Conservation (phyloP, 108 stramenopile species). For the Nitzschia palea region DNA sequence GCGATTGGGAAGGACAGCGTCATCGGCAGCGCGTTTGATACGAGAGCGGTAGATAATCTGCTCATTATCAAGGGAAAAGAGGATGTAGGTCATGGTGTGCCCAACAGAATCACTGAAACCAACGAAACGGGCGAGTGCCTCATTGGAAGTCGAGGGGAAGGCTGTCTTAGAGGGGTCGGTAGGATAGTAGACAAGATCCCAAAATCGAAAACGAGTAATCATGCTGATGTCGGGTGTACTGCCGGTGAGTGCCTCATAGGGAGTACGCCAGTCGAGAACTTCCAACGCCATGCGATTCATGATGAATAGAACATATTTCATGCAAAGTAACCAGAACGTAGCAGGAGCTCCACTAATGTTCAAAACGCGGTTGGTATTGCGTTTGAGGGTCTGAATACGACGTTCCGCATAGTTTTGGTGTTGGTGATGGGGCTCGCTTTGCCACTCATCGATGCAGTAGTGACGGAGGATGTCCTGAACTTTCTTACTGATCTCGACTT, state of each 20-base stretch:
- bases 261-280: slow-evolving; percentile 13
- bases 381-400: slow-evolving; percentile 24
- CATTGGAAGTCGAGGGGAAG: slow-evolving; percentile 9
- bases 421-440: slow-evolving; percentile 29
- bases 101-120: slow-evolving; percentile 34
- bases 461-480: slow-evolving; percentile 23
- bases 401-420: slow-evolving; percentile 39
- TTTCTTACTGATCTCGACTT: slow-evolving; percentile 5
- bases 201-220: slow-evolving; percentile 10
- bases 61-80: slow-evolving; percentile 9
- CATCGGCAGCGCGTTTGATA: background rate
- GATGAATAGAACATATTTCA: slow-evolving; percentile 17
- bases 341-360: slow-evolving; percentile 25
- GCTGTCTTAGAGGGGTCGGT: background rate
- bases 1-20: background rate
- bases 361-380: slow-evolving; percentile 8
- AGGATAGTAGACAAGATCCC: slow-evolving; percentile 23
- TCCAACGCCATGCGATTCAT: slow-evolving; percentile 27
- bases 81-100: slow-evolving; percentile 29
- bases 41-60: background rate
- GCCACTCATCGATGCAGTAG: slow-evolving; percentile 12
- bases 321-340: slow-evolving; percentile 21
- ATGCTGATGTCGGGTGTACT: slow-evolving; percentile 25
- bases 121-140: slow-evolving; percentile 17
- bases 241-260: slow-evolving; percentile 3